Conservation (phyloP, 2,329 filamentous ascomycete genomes). For the Arthroderma sp. region DNA sequence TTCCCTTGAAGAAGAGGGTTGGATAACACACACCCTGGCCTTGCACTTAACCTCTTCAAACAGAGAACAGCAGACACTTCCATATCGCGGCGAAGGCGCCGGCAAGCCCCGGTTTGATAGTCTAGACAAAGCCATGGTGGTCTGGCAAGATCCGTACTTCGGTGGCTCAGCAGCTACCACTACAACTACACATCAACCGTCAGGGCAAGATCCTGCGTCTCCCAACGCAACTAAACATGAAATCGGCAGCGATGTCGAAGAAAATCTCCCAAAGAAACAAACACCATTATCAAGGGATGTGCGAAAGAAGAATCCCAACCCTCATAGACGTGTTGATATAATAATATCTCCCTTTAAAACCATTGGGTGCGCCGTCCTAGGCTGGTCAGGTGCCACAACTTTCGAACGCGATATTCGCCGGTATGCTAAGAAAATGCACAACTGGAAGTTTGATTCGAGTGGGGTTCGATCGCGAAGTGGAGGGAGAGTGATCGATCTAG, state of each 20-base stretch:
- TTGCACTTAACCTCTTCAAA: conserved; percentile 58
- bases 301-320: conserved; percentile 50
- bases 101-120: conserved; percentile 63
- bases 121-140: conserved; percentile 80
- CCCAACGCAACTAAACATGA: not conserved
- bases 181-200: not conserved
- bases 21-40: conserved; percentile 70
- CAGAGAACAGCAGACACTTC: conserved; percentile 54
- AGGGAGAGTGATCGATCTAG: conserved; percentile 54
- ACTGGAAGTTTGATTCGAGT: conserved; percentile 82
- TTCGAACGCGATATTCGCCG: conserved; percentile 76
- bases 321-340: conserved; percentile 80
- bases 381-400: conserved; percentile 80
- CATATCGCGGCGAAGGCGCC: conserved; percentile 35
- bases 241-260: not conserved
- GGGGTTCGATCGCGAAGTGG: conserved; percentile 64
- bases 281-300: conserved; percentile 7
- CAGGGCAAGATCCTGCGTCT: not conserved
- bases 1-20: conserved; percentile 53
- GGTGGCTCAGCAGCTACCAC: conserved; percentile 5
- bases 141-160: conserved; percentile 65
- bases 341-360: conserved; percentile 83
- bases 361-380: conserved; percentile 72
- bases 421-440: conserved; percentile 59
- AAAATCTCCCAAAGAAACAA: conserved; percentile 13